Evolutionary conservation across 768 basidiomycete species (phyloP).

Genomic region (Pholiota conissans): DNA sequence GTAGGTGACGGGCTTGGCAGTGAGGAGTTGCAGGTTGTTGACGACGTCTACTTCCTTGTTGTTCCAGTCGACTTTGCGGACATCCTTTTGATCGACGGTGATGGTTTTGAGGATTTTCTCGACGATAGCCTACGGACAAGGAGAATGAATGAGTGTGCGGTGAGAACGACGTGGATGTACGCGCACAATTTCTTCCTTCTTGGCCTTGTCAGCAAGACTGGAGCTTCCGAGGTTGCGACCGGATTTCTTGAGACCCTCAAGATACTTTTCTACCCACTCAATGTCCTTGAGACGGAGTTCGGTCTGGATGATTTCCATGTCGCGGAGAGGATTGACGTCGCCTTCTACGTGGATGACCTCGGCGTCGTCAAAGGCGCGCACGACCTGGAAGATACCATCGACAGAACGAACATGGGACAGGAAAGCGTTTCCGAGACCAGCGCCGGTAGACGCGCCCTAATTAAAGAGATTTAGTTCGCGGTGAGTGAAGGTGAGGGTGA

Average conservation of each 20-base stretch:
- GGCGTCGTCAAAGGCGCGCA: conserved; percentile 98
- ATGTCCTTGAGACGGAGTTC: conserved; percentile 96
- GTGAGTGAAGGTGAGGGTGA: background rate
- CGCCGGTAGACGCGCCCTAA: conserved; percentile 95
- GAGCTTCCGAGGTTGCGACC: conserved; percentile 70
- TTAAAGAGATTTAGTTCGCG: background rate
- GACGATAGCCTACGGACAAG: conserved; percentile 66
- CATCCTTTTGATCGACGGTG: conserved; percentile 81
- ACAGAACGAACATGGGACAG: conserved; percentile 97
- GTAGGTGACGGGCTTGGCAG: conserved; percentile 97
- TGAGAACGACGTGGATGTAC: background rate
- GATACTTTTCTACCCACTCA: conserved; percentile 94
- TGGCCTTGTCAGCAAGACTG: conserved; percentile 90
- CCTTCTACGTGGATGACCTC: conserved; percentile 99
- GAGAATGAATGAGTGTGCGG: background rate
- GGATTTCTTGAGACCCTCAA: conserved; percentile 76
- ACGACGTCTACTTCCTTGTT: conserved; percentile 98
- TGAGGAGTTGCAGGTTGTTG: conserved; percentile 86
- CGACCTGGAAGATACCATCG: conserved; percentile 98
- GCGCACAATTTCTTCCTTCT: conserved; percentile 91
- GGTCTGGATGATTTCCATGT: conserved; percentile 96
- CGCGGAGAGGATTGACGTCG: conserved; percentile 91
- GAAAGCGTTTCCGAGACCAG: conserved; percentile 97
- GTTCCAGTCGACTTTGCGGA: conserved; percentile 91
- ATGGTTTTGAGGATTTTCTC: conserved; percentile 84